These are phyloP conservation scores for Cyberlindnera euphorbiiphila DNA, from an alignment of 805 yeast genomes.

Conservation along the genomic window DNA sequence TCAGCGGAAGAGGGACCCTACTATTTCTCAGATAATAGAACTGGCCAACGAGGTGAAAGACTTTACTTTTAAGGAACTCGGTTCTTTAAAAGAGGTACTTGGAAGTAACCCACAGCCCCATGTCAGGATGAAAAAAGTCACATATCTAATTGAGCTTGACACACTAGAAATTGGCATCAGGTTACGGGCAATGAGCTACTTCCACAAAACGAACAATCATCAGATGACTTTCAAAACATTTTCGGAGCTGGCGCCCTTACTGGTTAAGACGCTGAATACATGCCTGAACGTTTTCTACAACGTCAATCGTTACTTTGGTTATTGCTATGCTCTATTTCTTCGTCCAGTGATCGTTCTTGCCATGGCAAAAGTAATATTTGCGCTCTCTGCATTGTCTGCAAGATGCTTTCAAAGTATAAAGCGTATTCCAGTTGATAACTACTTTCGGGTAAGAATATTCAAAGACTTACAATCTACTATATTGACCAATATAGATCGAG, in stretches of 20 bases:
- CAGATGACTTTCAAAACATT: constrained; percentile 33
- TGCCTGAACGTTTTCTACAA: constrained; percentile 32
- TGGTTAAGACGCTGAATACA: constrained; percentile 31
- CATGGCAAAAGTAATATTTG: neutral
- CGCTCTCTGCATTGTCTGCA: constrained; percentile 1
- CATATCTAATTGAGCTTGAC: constrained; percentile 26
- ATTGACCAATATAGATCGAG: constrained; percentile 1
- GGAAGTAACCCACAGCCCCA: constrained; percentile 8
- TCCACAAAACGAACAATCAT: constrained; percentile 30
- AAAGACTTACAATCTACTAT: constrained; percentile 2
- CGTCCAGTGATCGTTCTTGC: constrained; percentile 2
- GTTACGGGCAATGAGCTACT: constrained; percentile 36
- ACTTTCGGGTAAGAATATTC: neutral
- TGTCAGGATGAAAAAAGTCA: constrained; percentile 23
- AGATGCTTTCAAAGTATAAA: constrained; percentile 5
- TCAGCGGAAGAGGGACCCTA: constrained; percentile 33
- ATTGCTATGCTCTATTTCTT: constrained; percentile 1
- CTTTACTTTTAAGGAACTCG: constrained; percentile 26
- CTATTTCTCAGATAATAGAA: constrained; percentile 32
- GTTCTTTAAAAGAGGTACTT: constrained; percentile 17
- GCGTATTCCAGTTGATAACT: constrained; percentile 1
- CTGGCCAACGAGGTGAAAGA: constrained; percentile 32
- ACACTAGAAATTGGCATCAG: constrained; percentile 32
- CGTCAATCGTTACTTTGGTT: constrained; percentile 32
- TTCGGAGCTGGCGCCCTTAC: constrained; percentile 26